phyloP scores from a whole-genome alignment of 805 yeast species.

The Zygotorulaspora chibaensis region DNA sequence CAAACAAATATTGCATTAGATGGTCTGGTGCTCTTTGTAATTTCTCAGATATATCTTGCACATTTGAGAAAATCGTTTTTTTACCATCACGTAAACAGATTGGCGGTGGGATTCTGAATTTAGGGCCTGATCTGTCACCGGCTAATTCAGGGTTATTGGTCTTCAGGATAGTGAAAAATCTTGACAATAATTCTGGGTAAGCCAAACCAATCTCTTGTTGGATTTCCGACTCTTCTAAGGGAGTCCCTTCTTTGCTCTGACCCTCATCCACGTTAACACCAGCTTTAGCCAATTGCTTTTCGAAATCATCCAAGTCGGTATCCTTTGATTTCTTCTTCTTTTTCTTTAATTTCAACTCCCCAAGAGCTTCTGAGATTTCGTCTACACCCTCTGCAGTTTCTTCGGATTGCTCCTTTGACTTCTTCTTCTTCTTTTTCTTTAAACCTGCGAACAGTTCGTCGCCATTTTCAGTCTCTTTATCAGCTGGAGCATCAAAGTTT shows the following conservation, averaged over 20 bases:
- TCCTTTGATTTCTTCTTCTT: conserved; percentile 67
- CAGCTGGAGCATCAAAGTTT: conserved; percentile 37
- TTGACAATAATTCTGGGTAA: conserved; percentile 69
- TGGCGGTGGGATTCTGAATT: conserved; percentile 97
- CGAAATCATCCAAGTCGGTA: conserved; percentile 72
- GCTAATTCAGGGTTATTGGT: conserved; percentile 97
- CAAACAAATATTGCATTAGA: conserved; percentile 91
- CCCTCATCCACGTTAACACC: conserved; percentile 60
- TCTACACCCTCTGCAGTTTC: conserved; percentile 39
- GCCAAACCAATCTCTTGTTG: conserved; percentile 56
- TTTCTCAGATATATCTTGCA: conserved; percentile 89
- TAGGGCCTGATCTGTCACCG: conserved; percentile 88
- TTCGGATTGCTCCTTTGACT: conserved; percentile 43
- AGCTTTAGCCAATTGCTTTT: conserved; percentile 82
- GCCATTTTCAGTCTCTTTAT: conserved; percentile 27
- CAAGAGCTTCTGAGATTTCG: conserved; percentile 56
- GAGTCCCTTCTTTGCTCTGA: conserved; percentile 33
- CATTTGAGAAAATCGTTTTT: conserved; percentile 93
- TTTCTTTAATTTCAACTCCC: conserved; percentile 70
- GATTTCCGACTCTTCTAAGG: conserved; percentile 31
- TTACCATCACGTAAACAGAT: conserved; percentile 96
- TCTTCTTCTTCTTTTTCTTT: conserved; percentile 87
- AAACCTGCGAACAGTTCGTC: conserved; percentile 75
- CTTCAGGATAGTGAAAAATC: conserved; percentile 82
- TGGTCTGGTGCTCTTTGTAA: conserved; percentile 97